phyloP scores from a whole-genome alignment of 1,139 yeast genomes.

The Hyphopichia wangnamkhiaoensis region DNA sequence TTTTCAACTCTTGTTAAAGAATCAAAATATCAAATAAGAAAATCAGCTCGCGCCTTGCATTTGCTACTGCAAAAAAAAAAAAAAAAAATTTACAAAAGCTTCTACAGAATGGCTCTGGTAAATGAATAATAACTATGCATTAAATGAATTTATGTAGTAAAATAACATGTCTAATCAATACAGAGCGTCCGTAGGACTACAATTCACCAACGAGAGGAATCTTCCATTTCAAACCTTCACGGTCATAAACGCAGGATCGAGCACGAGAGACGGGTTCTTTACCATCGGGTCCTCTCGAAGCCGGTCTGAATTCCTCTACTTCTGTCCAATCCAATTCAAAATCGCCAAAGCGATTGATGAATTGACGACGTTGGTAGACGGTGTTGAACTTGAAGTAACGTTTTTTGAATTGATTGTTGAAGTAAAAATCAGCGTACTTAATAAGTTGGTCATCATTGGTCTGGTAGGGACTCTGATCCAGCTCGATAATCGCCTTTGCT shows the following conservation, averaged over 20 bases:
- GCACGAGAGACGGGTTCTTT: constrained; percentile 7
- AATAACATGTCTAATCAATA: too few relatives aligned
- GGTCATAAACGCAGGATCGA: constrained; percentile 34
- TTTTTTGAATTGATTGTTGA: constrained; percentile 32
- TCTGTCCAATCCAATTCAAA: constrained; percentile 37
- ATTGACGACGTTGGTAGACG: constrained; percentile 47
- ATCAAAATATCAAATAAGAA: too few relatives aligned
- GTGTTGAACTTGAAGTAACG: constrained; percentile 50
- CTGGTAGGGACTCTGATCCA: neutral
- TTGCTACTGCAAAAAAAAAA: too few relatives aligned
- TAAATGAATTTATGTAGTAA: too few relatives aligned
- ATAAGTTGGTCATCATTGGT: constrained; percentile 17
- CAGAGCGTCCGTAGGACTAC: constrained; percentile 11
- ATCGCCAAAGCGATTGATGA: constrained; percentile 47
- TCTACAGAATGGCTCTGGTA: too few relatives aligned
- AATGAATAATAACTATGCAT: too few relatives aligned
- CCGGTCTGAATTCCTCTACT: constrained; percentile 18
- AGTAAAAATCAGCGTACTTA: constrained; percentile 37
- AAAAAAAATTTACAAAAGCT: too few relatives aligned
- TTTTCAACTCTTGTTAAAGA: too few relatives aligned
- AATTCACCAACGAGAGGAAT: constrained; percentile 49
- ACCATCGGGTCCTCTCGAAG: constrained; percentile 29
- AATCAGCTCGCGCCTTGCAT: too few relatives aligned
- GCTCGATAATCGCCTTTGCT: neutral
- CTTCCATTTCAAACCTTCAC: constrained; percentile 53